phyloP scores from a whole-genome alignment of 2,329 filamentous ascomycete genomes.

The Trematosphaeria pertusa region DNA sequence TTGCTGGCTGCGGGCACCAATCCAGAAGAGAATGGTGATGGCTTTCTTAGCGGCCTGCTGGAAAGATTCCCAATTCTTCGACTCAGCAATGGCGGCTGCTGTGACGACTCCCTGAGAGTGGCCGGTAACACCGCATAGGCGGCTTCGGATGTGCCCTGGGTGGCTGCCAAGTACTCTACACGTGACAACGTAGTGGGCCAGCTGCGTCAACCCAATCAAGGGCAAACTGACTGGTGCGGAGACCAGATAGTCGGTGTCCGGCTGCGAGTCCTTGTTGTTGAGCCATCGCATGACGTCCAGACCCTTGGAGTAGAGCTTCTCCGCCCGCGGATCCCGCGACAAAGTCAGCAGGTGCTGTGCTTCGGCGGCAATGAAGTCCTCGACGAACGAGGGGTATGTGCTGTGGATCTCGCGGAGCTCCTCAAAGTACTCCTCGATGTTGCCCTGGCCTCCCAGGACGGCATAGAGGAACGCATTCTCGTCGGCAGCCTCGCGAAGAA shows the following conservation, averaged over 20 bases:
- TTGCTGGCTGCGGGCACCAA: constrained; percentile 95
- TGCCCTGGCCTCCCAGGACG: constrained; percentile 96
- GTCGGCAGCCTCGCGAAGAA: constrained; percentile 87
- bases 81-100: constrained; percentile 87
- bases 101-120: constrained; percentile 97
- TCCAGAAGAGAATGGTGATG: constrained; percentile 96
- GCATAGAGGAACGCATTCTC: constrained; percentile 85
- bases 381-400: constrained; percentile 90
- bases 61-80: constrained; percentile 92
- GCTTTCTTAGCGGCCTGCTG: constrained; percentile 79
- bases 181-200: constrained; percentile 93
- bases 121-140: constrained; percentile 86
- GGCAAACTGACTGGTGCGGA: constrained; percentile 76
- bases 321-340: constrained; percentile 81
- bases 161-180: constrained; percentile 90
- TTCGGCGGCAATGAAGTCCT: constrained; percentile 80
- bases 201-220: constrained; percentile 92
- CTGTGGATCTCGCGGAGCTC: constrained; percentile 90
- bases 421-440: constrained; percentile 99
- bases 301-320: constrained; percentile 98
- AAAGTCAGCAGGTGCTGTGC: constrained; percentile 88
- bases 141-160: constrained; percentile 84
- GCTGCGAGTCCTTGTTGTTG: constrained; percentile 84
- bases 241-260: constrained; percentile 80
- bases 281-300: constrained; percentile 95